A percentile compares a stretch with the other conserved stretches of the same genome.
phyloP scores from a whole-genome alignment of 352 stramenopile species.

The Globisporangium orthogonon region DNA sequence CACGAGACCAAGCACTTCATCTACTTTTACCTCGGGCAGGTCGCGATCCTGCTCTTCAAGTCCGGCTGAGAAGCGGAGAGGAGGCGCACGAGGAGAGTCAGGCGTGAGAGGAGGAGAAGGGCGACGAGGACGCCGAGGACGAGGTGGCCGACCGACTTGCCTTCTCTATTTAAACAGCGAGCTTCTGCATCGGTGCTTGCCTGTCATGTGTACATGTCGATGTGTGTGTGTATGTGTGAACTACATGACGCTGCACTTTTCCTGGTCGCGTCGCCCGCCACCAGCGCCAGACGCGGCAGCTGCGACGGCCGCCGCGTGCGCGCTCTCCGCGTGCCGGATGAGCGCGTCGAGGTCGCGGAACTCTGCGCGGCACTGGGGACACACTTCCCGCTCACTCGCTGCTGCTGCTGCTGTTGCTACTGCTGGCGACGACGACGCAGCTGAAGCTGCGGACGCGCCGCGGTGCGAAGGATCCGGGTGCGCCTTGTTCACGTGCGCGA shows the following conservation, averaged over 20 bases:
- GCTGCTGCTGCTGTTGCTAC: background rate
- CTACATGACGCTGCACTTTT: constrained; percentile 64
- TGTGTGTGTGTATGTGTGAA: background rate
- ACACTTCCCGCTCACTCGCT: constrained; percentile 35
- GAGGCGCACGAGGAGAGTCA: too few relatives aligned
- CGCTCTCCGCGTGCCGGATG: constrained; percentile 55
- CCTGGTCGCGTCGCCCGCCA: constrained; percentile 17
- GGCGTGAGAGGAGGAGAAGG: background rate
- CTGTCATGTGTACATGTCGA: too few relatives aligned
- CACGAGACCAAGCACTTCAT: constrained; percentile 94
- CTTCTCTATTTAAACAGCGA: too few relatives aligned
- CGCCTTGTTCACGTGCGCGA: constrained; percentile 65
- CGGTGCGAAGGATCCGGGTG: constrained; percentile 34
- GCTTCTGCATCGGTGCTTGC: too few relatives aligned
- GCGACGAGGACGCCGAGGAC: background rate
- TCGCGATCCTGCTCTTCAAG: constrained; percentile 93
- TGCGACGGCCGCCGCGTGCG: constrained; percentile 21
- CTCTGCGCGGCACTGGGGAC: constrained; percentile 55
- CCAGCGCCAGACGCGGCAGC: constrained; percentile 10
- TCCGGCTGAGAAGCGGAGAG: constrained; percentile 39
- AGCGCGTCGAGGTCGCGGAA: constrained; percentile 48
- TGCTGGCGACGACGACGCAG: background rate
- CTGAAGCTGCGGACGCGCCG: background rate
- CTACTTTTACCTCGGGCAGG: constrained; percentile 94
- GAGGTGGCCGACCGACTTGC: too few relatives aligned